These are phyloP conservation scores for Macrocystidia cucumis DNA, from an alignment of 1,284 basidiomycete genomes.

Conservation along the genomic window DNA sequence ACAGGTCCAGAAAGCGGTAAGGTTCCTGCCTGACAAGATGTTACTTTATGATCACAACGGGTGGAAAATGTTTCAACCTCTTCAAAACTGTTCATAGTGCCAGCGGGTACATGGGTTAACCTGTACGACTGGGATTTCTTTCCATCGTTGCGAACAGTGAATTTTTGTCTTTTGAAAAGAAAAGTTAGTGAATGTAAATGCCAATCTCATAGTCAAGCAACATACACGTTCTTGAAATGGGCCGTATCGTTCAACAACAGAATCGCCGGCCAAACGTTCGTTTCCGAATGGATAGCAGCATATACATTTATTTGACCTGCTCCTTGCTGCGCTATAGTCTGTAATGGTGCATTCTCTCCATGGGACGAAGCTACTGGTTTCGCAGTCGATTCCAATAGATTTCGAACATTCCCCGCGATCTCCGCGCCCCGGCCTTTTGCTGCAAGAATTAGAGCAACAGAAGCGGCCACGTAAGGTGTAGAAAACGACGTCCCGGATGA, in stretches of 20 bases:
- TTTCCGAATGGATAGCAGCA: slow-evolving; percentile 35
- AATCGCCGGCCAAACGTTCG: slow-evolving; percentile 37
- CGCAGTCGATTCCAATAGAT: slow-evolving; percentile 56
- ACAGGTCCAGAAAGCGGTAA: background rate
- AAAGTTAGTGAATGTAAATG: background rate
- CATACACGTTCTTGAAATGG: slow-evolving; percentile 26
- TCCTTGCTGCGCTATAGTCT: slow-evolving; percentile 44
- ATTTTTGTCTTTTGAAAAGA: background rate
- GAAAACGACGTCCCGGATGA: slow-evolving; percentile 38
- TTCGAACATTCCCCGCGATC: slow-evolving; percentile 32
- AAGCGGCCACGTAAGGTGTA: slow-evolving; percentile 53
- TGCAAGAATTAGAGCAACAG: slow-evolving; percentile 54
- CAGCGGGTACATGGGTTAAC: background rate
- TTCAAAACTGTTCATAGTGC: background rate
- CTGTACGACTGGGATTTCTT: background rate
- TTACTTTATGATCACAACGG: background rate
- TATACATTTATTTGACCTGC: slow-evolving; percentile 46
- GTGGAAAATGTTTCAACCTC: background rate
- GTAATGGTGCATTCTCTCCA: slow-evolving; percentile 27
- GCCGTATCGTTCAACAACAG: slow-evolving; percentile 52
- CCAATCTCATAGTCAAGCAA: slow-evolving; percentile 3
- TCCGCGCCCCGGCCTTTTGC: slow-evolving; percentile 38
- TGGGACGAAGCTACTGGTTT: slow-evolving; percentile 35
- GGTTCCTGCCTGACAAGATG: background rate
- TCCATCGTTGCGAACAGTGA: background rate